A percentile compares a stretch with the other conserved stretches of the same genome.
phyloP scores from a whole-genome alignment of 768 basidiomycete species.

The Pholiota microspora region DNA sequence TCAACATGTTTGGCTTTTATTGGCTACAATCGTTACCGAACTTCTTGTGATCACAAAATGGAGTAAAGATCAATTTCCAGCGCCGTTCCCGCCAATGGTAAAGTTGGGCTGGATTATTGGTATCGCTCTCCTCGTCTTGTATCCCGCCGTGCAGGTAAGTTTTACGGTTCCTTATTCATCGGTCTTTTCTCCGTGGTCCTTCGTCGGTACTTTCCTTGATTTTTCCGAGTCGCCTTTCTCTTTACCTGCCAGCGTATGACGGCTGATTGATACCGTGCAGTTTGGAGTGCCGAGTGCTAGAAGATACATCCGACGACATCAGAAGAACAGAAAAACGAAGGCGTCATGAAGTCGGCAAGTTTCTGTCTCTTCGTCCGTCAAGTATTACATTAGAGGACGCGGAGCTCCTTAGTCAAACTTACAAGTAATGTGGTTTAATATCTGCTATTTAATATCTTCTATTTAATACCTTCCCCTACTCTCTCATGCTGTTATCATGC shows the following conservation, averaged over 20 bases:
- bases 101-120: slow-evolving; percentile 69
- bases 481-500: not conserved
- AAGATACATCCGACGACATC: slow-evolving; percentile 47
- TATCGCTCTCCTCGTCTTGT: slow-evolving; percentile 56
- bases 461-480: not conserved
- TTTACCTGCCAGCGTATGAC: no score
- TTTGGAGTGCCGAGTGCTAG: slow-evolving; percentile 64
- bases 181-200: slow-evolving; percentile 1
- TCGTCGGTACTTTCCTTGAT: slow-evolving; percentile 4
- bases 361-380: not conserved
- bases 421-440: slow-evolving; percentile 2
- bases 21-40: slow-evolving; percentile 85
- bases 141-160: slow-evolving; percentile 67
- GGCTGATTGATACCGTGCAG: slow-evolving; percentile 32
- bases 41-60: slow-evolving; percentile 80
- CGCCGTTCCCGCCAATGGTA: slow-evolving; percentile 60
- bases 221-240: slow-evolving; percentile 9
- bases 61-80: slow-evolving; percentile 68
- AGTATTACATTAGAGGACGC: not conserved
- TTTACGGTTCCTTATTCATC: slow-evolving; percentile 13
- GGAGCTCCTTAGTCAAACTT: not conserved
- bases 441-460: slow-evolving; percentile 1
- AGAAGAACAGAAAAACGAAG: slow-evolving; percentile 34
- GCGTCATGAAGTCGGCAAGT: slow-evolving; percentile 20
- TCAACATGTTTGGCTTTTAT: slow-evolving; percentile 82